phyloP scores from a whole-genome alignment of 2,329 filamentous ascomycete species.

The Fusarium transvaalense region DNA sequence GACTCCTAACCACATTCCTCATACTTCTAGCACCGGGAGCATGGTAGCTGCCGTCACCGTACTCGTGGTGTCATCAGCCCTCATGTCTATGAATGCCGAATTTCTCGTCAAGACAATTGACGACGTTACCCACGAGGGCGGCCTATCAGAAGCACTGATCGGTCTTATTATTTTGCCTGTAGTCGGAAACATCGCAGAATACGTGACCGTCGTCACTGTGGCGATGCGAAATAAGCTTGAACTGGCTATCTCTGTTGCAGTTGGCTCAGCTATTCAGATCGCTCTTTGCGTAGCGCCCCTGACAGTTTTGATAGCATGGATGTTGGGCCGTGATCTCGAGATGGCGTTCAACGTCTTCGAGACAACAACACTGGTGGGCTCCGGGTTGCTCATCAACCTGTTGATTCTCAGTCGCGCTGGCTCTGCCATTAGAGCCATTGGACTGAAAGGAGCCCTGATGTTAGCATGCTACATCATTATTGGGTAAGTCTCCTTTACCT shows the following conservation, averaged over 20 bases:
- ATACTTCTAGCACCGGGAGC: constrained; percentile 30
- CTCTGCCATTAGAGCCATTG: constrained; percentile 69
- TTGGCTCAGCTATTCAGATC: constrained; percentile 72
- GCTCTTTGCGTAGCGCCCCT: constrained; percentile 71
- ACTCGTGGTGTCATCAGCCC: constrained; percentile 64
- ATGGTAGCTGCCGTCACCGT: constrained; percentile 61
- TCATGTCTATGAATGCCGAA: constrained; percentile 71
- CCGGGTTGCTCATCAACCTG: constrained; percentile 79
- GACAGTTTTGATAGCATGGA: constrained; percentile 71
- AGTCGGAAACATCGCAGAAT: constrained; percentile 73
- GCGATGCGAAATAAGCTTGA: constrained; percentile 72
- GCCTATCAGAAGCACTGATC: constrained; percentile 69
- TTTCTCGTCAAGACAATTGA: constrained; percentile 72
- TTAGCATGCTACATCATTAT: constrained; percentile 68
- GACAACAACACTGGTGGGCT: constrained; percentile 78
- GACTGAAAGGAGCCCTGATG: constrained; percentile 67
- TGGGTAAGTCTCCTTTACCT: constrained; percentile 42
- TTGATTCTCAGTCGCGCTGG: constrained; percentile 79
- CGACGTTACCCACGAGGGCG: constrained; percentile 62
- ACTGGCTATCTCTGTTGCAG: constrained; percentile 70
- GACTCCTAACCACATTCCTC: background rate
- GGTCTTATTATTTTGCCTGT: constrained; percentile 73
- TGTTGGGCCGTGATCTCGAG: constrained; percentile 66
- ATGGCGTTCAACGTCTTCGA: constrained; percentile 82
- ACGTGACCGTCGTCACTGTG: constrained; percentile 71